Base-by-base conservation (phyloP, 306 rosid species). In the Vicia sativa region DNA sequence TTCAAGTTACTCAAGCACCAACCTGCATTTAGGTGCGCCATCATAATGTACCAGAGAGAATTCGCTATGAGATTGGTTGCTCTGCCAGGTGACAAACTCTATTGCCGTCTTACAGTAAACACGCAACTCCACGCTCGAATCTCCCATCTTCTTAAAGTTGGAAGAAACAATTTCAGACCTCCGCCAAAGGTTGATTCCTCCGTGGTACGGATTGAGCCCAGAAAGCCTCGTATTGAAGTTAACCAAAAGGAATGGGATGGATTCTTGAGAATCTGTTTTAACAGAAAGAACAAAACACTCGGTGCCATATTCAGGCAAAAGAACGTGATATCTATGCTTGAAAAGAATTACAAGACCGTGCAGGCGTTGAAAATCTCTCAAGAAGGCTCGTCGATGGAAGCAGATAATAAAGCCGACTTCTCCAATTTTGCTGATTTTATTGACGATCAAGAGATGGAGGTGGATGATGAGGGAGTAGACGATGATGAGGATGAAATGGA, bases 151-250 rank as follows among this genome's bases (percentile, higher is more conserved):
- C 93, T 93, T 10, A 93, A 93, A 79, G 98, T 93, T 35, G 98
- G 97, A 7, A 86, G 77, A 76, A 93, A 90, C 78, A 93, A 93
- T 71, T 92, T 92, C 59, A 90, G 96, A 7, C 96, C 96, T 49
- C 98, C 96, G 0, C 98, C 98, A 0, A 92, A 92, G 77, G 98
- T 92, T 8, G 96, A 93, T 80, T 93, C 98, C 11, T 90, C 97
- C 1, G 97, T 90, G 0, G 96, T 93, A 21, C 76, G 96, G 16
- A 90, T 90, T 19, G 98, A 93, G 83, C 97, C 98, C 1, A 75
- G 96, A 77, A 87, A 77, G 56, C 98, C 92, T 0, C 87, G 79
- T 1, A 82, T 86, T 43, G 88, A 84, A 58, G 96, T 90, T 58
- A 86, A 87, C 31, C 93, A 86, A 18, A 85, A 83, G 78, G 96